A percentile compares a stretch with the other conserved stretches of the same genome.
Evolutionary conservation across 805 yeast species (phyloP).

Genomic region (Clavispora vitiphila): DNA sequence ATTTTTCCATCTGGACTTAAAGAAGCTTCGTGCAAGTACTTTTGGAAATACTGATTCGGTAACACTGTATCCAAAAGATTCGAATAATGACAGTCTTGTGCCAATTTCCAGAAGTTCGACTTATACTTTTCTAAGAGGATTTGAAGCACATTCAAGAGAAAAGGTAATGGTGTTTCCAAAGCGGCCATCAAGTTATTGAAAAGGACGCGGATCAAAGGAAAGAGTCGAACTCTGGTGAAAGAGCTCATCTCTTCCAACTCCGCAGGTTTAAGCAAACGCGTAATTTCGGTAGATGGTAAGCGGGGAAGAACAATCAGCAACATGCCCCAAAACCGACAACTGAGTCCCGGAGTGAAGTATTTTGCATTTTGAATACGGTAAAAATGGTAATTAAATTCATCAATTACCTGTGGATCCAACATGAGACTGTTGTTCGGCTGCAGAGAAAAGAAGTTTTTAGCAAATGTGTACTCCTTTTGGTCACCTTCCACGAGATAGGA

Average conservation of each 20-base stretch:
- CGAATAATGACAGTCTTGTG: slow-evolving; percentile 50
- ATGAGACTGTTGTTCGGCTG: background rate
- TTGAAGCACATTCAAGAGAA: slow-evolving; percentile 48
- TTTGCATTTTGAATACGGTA: slow-evolving; percentile 50
- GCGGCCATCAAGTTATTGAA: slow-evolving; percentile 50
- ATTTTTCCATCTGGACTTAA: slow-evolving; percentile 10
- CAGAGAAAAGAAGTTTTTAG: slow-evolving; percentile 23
- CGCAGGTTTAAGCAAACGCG: slow-evolving; percentile 24
- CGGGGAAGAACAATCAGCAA: slow-evolving; percentile 31
- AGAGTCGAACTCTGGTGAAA: slow-evolving; percentile 26
- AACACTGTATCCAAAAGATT: slow-evolving; percentile 58
- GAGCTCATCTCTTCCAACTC: slow-evolving; percentile 29
- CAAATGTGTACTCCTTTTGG: slow-evolving; percentile 44
- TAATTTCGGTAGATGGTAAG: slow-evolving; percentile 3
- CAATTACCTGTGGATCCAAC: slow-evolving; percentile 28
- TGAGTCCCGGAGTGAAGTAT: slow-evolving; percentile 37
- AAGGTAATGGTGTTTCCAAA: slow-evolving; percentile 47
- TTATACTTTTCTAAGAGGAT: slow-evolving; percentile 40
- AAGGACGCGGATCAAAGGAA: slow-evolving; percentile 36
- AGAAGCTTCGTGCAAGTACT: slow-evolving; percentile 22
- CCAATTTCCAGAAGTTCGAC: slow-evolving; percentile 48
- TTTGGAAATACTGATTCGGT: slow-evolving; percentile 46
- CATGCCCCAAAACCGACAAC: slow-evolving; percentile 46
- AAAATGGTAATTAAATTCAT: slow-evolving; percentile 52
- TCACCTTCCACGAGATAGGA: slow-evolving; percentile 54